Percentiles rank a stretch among this genome's conserved stretches.
Evolutionary conservation across 352 stramenopile species (phyloP).

Genomic region (Globisporangium cederbergense): DNA sequence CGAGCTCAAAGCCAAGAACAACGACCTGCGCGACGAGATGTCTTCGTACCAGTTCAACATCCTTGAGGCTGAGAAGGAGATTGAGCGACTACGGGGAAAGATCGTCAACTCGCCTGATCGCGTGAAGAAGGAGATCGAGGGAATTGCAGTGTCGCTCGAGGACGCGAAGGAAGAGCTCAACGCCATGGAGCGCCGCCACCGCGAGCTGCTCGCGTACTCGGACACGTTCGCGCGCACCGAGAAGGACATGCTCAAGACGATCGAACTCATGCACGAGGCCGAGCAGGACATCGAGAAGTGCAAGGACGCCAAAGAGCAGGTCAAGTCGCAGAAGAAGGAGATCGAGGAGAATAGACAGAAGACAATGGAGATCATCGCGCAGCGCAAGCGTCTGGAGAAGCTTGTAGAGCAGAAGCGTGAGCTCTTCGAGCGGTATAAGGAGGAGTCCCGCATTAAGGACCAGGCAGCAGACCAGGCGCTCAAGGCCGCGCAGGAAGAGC

Average conservation of each 20-base stretch:
- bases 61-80: slow-evolving; percentile 78
- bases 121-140: slow-evolving; percentile 69
- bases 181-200: slow-evolving; percentile 59
- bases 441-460: slow-evolving; percentile 63
- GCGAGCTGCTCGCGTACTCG: slow-evolving; percentile 53
- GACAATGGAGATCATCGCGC: slow-evolving; percentile 49
- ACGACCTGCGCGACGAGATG: slow-evolving; percentile 82
- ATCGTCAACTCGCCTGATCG: slow-evolving; percentile 90
- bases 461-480: slow-evolving; percentile 58
- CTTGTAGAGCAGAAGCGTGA: slow-evolving; percentile 65
- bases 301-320: slow-evolving; percentile 70
- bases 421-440: slow-evolving; percentile 60
- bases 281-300: slow-evolving; percentile 61
- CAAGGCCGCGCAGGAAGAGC: slow-evolving; percentile 43
- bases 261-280: slow-evolving; percentile 59
- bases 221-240: slow-evolving; percentile 66
- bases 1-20: slow-evolving; percentile 75
- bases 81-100: slow-evolving; percentile 71
- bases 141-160: slow-evolving; percentile 59
- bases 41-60: slow-evolving; percentile 66
- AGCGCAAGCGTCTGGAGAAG: slow-evolving; percentile 72
- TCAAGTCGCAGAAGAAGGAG: slow-evolving; percentile 49
- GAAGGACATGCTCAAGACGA: slow-evolving; percentile 63
- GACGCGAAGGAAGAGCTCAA: slow-evolving; percentile 64
- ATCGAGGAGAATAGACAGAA: slow-evolving; percentile 50